A percentile compares a stretch with the other conserved stretches of the same genome.
Conservation (phyloP, 805 yeast genomes). For the Wickerhamomyces silvicola region DNA sequence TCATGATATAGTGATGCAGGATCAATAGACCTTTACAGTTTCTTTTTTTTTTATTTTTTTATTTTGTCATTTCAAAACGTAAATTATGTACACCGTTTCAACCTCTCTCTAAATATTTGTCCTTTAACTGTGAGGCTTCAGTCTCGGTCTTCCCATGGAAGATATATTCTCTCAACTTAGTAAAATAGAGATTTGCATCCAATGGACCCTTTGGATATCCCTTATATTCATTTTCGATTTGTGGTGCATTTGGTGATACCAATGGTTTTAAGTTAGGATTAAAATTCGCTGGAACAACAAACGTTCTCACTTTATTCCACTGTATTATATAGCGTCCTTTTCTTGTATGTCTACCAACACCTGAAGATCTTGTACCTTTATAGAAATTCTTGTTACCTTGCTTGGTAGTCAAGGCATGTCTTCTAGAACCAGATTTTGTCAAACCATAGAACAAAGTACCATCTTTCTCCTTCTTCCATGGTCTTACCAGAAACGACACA, state of each 20-base stretch:
- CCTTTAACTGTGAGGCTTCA: constrained; percentile 19
- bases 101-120: constrained; percentile 26
- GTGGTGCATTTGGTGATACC: constrained; percentile 69
- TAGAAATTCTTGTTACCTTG: constrained; percentile 92
- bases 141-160: constrained; percentile 57
- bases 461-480: constrained; percentile 83
- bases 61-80: not conserved
- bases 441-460: constrained; percentile 81
- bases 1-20: constrained; percentile 20
- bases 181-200: constrained; percentile 67
- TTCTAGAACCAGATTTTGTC: constrained; percentile 73
- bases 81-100: constrained; percentile 13
- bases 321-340: constrained; percentile 71
- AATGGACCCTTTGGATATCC: constrained; percentile 70
- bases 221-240: constrained; percentile 55
- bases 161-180: constrained; percentile 69
- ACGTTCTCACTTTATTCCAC: constrained; percentile 86
- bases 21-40: not conserved
- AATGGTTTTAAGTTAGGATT: constrained; percentile 58
- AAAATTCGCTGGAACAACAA: constrained; percentile 61
- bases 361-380: constrained; percentile 95
- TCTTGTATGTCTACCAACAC: constrained; percentile 75
- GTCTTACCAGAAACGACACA: constrained; percentile 54
- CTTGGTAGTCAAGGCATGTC: constrained; percentile 81
- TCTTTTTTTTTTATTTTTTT: not conserved